Conservation (phyloP, 306 rosid species). For the Prunus kanzakura region DNA sequence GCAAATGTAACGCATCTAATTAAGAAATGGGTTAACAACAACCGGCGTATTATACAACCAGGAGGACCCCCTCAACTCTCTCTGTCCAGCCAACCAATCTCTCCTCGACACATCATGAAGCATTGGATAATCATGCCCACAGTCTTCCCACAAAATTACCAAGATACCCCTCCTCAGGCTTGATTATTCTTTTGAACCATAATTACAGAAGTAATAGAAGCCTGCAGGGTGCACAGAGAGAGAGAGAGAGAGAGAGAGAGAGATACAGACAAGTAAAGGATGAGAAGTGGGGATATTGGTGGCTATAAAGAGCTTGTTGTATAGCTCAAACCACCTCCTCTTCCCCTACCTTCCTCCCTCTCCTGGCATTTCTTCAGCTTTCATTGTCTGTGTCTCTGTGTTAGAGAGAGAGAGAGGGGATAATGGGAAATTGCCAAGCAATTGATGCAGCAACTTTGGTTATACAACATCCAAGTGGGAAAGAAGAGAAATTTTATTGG, state of each 20-base stretch:
- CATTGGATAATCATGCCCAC: constrained; percentile 3
- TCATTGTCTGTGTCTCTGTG: background rate
- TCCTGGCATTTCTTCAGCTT: background rate
- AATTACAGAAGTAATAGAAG: background rate
- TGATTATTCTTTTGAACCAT: background rate
- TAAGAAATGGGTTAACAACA: no score
- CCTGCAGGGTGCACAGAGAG: background rate
- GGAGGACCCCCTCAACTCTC: constrained; percentile 9
- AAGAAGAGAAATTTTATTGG: constrained; percentile 71
- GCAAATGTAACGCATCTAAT: constrained; percentile 28
- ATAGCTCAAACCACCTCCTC: constrained; percentile 10
- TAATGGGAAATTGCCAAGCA: constrained; percentile 98
- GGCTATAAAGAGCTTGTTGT: constrained; percentile 25
- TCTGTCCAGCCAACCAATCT: constrained; percentile 28
- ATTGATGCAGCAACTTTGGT: constrained; percentile 87
- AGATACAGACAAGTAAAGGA: background rate
- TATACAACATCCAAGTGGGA: constrained; percentile 86
- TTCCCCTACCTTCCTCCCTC: background rate
- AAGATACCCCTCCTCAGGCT: constrained; percentile 1
- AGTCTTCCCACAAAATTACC: background rate
- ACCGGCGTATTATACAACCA: background rate
- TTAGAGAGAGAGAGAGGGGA: constrained; percentile 12
- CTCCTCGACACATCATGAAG: constrained; percentile 29
- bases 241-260: no score
- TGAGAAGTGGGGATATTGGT: constrained; percentile 11